phyloP scores from a whole-genome alignment of 2,329 filamentous ascomycete species.

The Metarhizium brunneum region DNA sequence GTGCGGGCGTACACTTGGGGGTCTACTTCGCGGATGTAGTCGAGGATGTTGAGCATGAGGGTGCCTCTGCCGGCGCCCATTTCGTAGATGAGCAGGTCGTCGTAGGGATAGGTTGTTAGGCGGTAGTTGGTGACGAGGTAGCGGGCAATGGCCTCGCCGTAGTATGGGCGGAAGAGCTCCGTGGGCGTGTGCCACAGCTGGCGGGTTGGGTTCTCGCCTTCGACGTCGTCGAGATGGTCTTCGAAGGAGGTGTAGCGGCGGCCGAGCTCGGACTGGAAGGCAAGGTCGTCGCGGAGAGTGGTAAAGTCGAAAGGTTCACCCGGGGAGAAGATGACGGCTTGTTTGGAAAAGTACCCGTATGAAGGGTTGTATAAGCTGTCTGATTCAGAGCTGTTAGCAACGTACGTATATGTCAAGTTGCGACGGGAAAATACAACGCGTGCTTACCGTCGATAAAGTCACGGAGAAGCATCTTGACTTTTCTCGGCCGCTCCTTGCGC shows the following conservation, averaged over 20 bases:
- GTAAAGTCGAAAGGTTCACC: constrained; percentile 88
- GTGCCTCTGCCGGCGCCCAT: constrained; percentile 97
- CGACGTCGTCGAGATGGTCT: constrained; percentile 67
- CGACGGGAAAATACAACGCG: not conserved
- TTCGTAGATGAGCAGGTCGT: constrained; percentile 96
- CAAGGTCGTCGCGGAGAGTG: constrained; percentile 68
- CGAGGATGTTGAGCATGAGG: constrained; percentile 94
- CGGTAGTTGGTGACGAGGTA: constrained; percentile 96
- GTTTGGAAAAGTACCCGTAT: constrained; percentile 94
- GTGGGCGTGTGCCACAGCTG: constrained; percentile 99
- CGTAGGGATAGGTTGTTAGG: constrained; percentile 85
- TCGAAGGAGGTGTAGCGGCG: constrained; percentile 84
- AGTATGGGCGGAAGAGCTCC: constrained; percentile 91
- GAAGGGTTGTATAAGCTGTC: constrained; percentile 90
- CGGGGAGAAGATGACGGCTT: constrained; percentile 90
- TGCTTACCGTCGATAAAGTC: constrained; percentile 87
- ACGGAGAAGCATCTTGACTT: constrained; percentile 93
- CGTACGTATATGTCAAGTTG: too few relatives aligned
- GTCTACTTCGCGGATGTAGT: constrained; percentile 85
- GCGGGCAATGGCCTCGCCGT: constrained; percentile 93
- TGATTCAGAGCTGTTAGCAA: constrained; percentile 25
- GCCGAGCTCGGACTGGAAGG: constrained; percentile 70
- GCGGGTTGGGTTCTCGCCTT: constrained; percentile 58
- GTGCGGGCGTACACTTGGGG: constrained; percentile 91
- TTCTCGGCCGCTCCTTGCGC: constrained; percentile 65